Evolutionary conservation across 1,139 yeast species (phyloP), one percentile per base, ranked within the genome.

Genomic region (Candida albicans): DNA sequence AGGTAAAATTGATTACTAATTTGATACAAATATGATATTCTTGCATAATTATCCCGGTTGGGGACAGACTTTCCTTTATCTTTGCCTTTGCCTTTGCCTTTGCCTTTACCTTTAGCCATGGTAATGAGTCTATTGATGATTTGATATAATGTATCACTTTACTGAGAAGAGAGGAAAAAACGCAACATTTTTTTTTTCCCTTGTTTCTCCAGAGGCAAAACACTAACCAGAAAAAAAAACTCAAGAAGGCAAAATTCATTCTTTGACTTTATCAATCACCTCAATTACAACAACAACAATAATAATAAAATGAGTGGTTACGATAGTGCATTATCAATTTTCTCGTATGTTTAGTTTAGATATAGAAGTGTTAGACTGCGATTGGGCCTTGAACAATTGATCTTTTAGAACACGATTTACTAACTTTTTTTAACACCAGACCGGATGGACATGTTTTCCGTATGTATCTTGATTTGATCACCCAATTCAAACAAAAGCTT

Each of bases 401-500:
- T 5, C 22, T 18, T 18, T 18, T 18, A 7, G 35, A 15, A 24
- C 7, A 26, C 22, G 8, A 27, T 22, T 40, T 52, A 55, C 59
- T 58, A 60, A 64, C 67, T 37, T 14, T 30, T 4, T 18, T 12
- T 13, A n/a, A 15, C 29, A 44, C 32, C 57, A 87, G 95, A 64
- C 99, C 99, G 51, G 99, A 93, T 71, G 99, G 99, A 52, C 97
- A 93, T 65, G 96, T 91, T 64, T 93, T 93, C 75, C 98, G 84
- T 79, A 75, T 49, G 83, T 76, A 25, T n/a, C n/a, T n/a, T n/a
- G n/a, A n/a, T n/a, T n/a, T n/a, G n/a, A n/a, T n/a, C n/a, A 11
- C 8, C n/a, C 13, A 11, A 9, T 18, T 18, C 31, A 30, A 10
- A 25, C 37, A 3, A 22, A 22, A 25, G n/a, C 37, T 9, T 13